Evolutionary conservation across 768 basidiomycete genomes (phyloP).

Genomic region (Kwoniella heveanensis): DNA sequence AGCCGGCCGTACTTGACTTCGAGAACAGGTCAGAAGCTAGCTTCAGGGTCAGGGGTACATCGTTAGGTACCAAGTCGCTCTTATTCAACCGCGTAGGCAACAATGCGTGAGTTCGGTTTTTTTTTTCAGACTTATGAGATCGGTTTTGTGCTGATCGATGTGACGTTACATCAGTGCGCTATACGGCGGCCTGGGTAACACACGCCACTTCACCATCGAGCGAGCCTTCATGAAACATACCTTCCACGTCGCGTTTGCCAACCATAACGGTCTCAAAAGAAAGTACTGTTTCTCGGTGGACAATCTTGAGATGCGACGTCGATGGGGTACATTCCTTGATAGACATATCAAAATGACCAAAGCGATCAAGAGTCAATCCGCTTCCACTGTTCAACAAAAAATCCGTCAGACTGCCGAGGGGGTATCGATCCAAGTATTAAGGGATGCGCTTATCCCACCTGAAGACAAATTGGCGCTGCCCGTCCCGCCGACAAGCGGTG

Average conservation of each 20-base stretch:
- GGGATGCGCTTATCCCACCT: constrained; percentile 71
- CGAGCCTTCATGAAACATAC: constrained; percentile 94
- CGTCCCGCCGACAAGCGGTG: background rate
- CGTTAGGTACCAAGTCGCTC: constrained; percentile 78
- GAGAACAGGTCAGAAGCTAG: constrained; percentile 75
- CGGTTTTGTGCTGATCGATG: background rate
- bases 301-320: constrained; percentile 70
- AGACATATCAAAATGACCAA: constrained; percentile 35
- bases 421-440: constrained; percentile 79
- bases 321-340: constrained; percentile 40
- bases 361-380: constrained; percentile 3
- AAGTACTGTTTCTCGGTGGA: constrained; percentile 94
- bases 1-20: constrained; percentile 81
- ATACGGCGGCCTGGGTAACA: constrained; percentile 79
- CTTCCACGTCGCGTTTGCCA: constrained; percentile 84
- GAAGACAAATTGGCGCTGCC: constrained; percentile 30
- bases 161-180: constrained; percentile 50
- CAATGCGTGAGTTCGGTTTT: constrained; percentile 64
- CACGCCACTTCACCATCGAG: constrained; percentile 63
- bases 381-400: constrained; percentile 8
- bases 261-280: constrained; percentile 65
- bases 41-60: constrained; percentile 85
- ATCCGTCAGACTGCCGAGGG: constrained; percentile 69
- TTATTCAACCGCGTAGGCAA: constrained; percentile 80
- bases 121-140: background rate